Conservation (phyloP, 345 rosid genomes). For the Carallia pectinifolia region DNA sequence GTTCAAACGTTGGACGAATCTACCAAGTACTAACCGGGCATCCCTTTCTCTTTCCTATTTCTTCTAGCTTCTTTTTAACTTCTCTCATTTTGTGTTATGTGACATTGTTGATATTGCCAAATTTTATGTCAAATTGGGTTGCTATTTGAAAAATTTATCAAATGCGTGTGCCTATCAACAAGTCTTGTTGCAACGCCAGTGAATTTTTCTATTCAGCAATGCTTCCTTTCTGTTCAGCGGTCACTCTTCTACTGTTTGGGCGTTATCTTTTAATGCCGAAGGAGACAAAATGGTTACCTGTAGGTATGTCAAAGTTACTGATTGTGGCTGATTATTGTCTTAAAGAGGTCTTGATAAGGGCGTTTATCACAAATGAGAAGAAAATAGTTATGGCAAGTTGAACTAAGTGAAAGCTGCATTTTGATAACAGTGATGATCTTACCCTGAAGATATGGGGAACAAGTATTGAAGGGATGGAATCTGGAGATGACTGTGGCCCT, state of each 20-base stretch:
- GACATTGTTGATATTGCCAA: conserved; percentile 1
- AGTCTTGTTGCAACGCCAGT: conserved; percentile 8
- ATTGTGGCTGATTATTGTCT: no score
- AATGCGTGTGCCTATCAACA: not conserved
- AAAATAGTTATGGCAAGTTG: not conserved
- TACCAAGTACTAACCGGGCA: conserved; percentile 49
- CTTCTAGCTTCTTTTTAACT: conserved; percentile 1
- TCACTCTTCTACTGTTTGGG: conserved; percentile 93
- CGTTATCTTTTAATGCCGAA: conserved; percentile 63
- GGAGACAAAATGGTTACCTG: conserved; percentile 95
- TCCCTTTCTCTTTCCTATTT: conserved; percentile 7
- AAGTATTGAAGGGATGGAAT: conserved; percentile 50
- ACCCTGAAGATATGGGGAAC: conserved; percentile 84
- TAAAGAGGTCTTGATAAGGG: not conserved
- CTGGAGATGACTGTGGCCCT: conserved; percentile 66
- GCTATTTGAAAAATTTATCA: not conserved
- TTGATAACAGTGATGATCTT: conserved; percentile 85
- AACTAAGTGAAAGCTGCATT: conserved; percentile 16
- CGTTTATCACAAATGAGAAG: not conserved
- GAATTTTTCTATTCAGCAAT: not conserved
- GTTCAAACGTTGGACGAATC: conserved; percentile 72
- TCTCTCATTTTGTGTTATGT: not conserved
- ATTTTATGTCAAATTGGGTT: conserved; percentile 7
- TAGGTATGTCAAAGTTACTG: conserved; percentile 47
- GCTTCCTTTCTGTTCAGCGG: conserved; percentile 49